Evolutionary conservation across 441 rosid genomes (phyloP).

Genomic region (Bocquillonia castaneifolia): DNA sequence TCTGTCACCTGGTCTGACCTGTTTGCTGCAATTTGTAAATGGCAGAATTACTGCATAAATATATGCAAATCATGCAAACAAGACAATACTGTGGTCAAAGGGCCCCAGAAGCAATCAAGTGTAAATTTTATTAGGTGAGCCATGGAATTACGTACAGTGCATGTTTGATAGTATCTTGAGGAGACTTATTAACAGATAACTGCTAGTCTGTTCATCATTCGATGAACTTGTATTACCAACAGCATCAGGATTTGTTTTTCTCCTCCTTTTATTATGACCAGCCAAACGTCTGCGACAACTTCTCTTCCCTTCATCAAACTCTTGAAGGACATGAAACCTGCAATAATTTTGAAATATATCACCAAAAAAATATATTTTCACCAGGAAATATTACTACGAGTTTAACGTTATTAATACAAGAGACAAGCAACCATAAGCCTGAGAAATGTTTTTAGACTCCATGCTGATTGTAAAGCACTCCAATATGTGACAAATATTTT

Average conservation of each 20-base stretch:
- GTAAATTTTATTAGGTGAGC: constrained; percentile 1
- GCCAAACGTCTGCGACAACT: constrained; percentile 98
- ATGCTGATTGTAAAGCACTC: neutral
- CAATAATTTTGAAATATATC: constrained; percentile 17
- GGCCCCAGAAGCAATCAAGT: constrained; percentile 1
- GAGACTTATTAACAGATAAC: constrained; percentile 68
- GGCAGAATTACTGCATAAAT: constrained; percentile 17
- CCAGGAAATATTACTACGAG: neutral
- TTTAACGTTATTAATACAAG: neutral
- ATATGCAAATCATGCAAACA: neutral
- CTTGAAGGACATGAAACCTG: constrained; percentile 95
- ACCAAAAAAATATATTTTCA: constrained; percentile 3
- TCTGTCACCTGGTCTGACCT: constrained; percentile 55
- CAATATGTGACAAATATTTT: neutral
- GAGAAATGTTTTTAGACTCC: neutral
- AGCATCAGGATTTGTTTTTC: constrained; percentile 77
- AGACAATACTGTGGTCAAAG: neutral
- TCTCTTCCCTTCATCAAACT: constrained; percentile 98
- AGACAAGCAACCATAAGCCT: neutral
- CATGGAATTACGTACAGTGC: constrained; percentile 53
- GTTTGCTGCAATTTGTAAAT: constrained; percentile 50
- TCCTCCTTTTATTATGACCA: constrained; percentile 92
- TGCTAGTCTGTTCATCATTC: constrained; percentile 67
- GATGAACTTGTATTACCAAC: constrained; percentile 42
- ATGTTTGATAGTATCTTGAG: constrained; percentile 76